Evolutionary conservation across 192 early-diverging fungal genomes (phyloP), one percentile per base, ranked within the genome.

Genomic region (Funneliformis mosseae): DNA sequence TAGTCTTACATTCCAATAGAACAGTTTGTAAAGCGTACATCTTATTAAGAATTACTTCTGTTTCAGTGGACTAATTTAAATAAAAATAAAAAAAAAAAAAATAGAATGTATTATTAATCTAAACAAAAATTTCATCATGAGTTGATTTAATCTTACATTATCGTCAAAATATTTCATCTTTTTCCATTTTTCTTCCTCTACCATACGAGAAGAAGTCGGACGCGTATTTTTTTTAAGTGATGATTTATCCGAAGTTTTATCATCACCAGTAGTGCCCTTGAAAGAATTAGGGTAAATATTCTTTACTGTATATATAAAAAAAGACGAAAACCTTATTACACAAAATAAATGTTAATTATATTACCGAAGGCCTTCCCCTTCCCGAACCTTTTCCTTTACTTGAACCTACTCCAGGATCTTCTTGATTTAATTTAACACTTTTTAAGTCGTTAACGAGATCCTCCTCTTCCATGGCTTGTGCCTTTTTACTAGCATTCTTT

Each of bases 121-220:
- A 64, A 64, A 64, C 8, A 4, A 18, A 62, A 18, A 12, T 23
- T 23, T 62, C 23, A 25, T 3, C 60, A 62, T 23, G 21, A 18
- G 25, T 2, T 27, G 2, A n/a, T 3, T 38, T 70, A 43, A 0
- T 3, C 86, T 83, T 88, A 91, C 90, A 33, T 86, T 77, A 45
- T 79, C 80, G 81, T 91, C 89, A 87, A 84, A 92, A 77, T 92
- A 93, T 8, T 87, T 81, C 41, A 95, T 82, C 41, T 87, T 86
- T 55, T 89, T 87, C 94, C 94, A 95, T 38, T 83, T 87, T 80
- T 95, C 94, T 68, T 94, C 92, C 42, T 94, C 91, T 18, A 86
- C 86, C 78, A 87, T 82, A n/a, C 88, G 82, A 76, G 88, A 85
- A 81, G 88, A 83, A 84, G 88, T 85, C 23, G 93, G 83, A 85